Percentiles rank a stretch among this genome's conserved stretches.
Conservation (phyloP, 129 eudicot genomes). For the Solidago caesia region DNA sequence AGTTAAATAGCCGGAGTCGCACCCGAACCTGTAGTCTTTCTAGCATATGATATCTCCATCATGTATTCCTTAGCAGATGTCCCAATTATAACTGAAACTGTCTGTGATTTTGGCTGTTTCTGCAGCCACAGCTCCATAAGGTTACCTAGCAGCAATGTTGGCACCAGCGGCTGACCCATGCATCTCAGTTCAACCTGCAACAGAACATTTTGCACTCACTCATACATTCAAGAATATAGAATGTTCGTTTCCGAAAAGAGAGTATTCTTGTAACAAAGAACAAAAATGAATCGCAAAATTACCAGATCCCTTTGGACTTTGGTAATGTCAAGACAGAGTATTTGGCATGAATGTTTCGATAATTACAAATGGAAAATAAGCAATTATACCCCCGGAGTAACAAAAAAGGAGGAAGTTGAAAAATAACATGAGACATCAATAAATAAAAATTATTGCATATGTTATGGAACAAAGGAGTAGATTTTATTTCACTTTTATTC, state of each 20-base stretch:
- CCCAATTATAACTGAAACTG: constrained; percentile 53
- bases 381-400: neutral
- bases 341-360: neutral
- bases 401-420: neutral
- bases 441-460: neutral
- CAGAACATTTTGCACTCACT: neutral
- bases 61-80: constrained; percentile 87
- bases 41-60: constrained; percentile 73
- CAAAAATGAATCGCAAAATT: neutral
- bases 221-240: neutral
- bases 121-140: constrained; percentile 78
- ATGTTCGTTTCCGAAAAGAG: neutral
- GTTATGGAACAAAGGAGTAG: neutral
- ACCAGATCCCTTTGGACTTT: neutral
- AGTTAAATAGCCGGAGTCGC: constrained; percentile 12
- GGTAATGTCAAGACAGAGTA: neutral
- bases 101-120: constrained; percentile 48
- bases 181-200: constrained; percentile 69
- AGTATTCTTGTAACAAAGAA: constrained; percentile 3
- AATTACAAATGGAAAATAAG: neutral
- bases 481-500: neutral
- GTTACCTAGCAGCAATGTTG: constrained; percentile 51
- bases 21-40: constrained; percentile 24
- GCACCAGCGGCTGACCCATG: constrained; percentile 66
- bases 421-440: neutral